phyloP scores from a whole-genome alignment of 441 rosid species.

The Sinapis alba region DNA sequence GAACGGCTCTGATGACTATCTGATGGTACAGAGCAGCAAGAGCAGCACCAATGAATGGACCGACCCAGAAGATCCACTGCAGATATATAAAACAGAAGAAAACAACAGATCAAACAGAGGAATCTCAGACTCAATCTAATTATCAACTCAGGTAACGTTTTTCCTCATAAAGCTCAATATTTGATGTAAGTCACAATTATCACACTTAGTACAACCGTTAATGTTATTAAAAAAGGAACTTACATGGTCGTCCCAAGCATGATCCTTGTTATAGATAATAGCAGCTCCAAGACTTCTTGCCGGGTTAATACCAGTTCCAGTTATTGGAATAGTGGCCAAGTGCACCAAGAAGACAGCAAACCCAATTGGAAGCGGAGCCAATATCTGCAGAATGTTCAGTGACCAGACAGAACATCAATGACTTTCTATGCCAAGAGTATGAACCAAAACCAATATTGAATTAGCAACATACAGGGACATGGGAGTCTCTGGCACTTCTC shows the following conservation, averaged over 20 bases:
- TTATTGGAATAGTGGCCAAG: conserved; percentile 84
- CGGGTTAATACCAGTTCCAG: conserved; percentile 91
- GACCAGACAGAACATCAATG: not conserved
- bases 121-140: not conserved
- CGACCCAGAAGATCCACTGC: conserved; percentile 97
- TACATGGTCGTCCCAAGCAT: conserved; percentile 84
- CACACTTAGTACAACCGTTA: not conserved
- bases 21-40: conserved; percentile 93
- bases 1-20: conserved; percentile 86
- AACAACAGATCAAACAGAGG: not conserved
- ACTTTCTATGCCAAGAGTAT: not conserved
- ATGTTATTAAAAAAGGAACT: conserved; percentile 12
- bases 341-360: conserved; percentile 92
- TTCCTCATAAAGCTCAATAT: not conserved
- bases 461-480: conserved; percentile 58
- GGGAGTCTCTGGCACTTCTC: conserved; percentile 76
- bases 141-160: not conserved
- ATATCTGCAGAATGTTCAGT: conserved; percentile 43
- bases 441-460: not conserved
- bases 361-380: conserved; percentile 94
- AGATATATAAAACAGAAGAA: not conserved
- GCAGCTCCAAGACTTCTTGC: conserved; percentile 95
- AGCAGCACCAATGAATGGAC: conserved; percentile 92
- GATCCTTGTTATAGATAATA: conserved; percentile 63
- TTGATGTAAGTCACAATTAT: not conserved